Evolutionary conservation across 805 yeast species (phyloP).

Genomic region (Yarrowia porcina): DNA sequence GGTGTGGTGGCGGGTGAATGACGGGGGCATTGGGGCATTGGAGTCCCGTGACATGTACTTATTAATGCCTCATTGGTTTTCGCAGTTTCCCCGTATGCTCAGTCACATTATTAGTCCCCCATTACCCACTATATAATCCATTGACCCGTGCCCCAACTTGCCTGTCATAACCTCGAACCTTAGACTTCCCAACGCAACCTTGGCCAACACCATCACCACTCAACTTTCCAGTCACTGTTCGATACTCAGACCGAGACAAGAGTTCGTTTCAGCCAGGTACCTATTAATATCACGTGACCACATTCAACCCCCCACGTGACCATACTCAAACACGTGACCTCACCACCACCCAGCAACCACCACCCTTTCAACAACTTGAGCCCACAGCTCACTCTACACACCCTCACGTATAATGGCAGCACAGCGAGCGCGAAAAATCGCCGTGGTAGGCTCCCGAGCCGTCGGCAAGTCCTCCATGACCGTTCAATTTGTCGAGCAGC

Average conservation of each 20-base stretch:
- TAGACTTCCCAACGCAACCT: slow-evolving; percentile 18
- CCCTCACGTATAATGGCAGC: slow-evolving; percentile 23
- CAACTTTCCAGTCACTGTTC: not conserved
- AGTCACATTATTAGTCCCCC: too few relatives aligned
- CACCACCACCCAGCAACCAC: not conserved
- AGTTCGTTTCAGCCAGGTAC: not conserved
- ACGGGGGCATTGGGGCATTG: too few relatives aligned
- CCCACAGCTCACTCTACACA: not conserved
- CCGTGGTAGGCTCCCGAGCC: slow-evolving; percentile 82
- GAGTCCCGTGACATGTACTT: not conserved
- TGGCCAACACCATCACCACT: slow-evolving; percentile 14
- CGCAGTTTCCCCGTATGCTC: not conserved
- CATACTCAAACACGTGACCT: too few relatives aligned
- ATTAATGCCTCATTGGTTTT: not conserved
- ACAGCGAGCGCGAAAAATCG: slow-evolving; percentile 58
- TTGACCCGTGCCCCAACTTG: slow-evolving; percentile 4
- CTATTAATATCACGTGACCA: not conserved
- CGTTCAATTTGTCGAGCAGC: slow-evolving; percentile 81
- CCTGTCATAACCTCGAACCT: slow-evolving; percentile 18
- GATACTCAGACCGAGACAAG: not conserved
- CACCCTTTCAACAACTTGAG: too few relatives aligned
- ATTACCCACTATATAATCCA: not conserved
- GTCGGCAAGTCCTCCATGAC: slow-evolving; percentile 87
- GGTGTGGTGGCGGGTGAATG: too few relatives aligned
- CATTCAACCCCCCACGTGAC: not conserved